A percentile compares a stretch with the other conserved stretches of the same genome.
phyloP scores from a whole-genome alignment of 768 basidiomycete genomes.

The Cubamyces sp. region DNA sequence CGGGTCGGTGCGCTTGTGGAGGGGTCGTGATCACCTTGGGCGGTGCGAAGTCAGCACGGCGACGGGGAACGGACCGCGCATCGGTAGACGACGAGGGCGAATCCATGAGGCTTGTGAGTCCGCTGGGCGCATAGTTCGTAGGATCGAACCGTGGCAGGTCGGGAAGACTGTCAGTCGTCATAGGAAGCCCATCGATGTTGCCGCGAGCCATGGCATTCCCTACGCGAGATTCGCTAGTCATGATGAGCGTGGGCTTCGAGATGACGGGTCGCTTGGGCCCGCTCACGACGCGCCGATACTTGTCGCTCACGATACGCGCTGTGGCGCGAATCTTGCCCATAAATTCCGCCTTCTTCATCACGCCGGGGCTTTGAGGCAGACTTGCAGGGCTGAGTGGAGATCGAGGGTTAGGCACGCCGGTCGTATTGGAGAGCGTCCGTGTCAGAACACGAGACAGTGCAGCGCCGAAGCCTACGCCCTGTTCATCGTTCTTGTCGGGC shows the following conservation, averaged over 20 bases:
- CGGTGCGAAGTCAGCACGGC: conserved; percentile 71
- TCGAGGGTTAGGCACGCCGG: neutral
- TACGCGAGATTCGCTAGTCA: conserved; percentile 21
- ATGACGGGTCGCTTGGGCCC: conserved; percentile 47
- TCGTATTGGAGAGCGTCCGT: conserved; percentile 24
- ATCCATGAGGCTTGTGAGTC: conserved; percentile 49
- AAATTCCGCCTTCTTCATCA: conserved; percentile 76
- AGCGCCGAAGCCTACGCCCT: conserved; percentile 1
- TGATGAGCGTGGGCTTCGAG: conserved; percentile 57
- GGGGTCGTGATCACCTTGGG: conserved; percentile 47
- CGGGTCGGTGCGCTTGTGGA: conserved; percentile 39
- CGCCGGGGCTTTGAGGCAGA: conserved; percentile 48
- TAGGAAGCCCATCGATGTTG: conserved; percentile 22
- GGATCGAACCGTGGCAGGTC: conserved; percentile 16
- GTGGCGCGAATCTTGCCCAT: conserved; percentile 63
- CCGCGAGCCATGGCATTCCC: conserved; percentile 8
- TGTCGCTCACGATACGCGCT: conserved; percentile 71
- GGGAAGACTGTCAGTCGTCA: conserved; percentile 10
- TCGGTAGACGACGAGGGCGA: conserved; percentile 72
- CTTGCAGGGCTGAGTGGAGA: conserved; percentile 25
- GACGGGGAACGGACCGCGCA: conserved; percentile 64
- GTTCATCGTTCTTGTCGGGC: conserved; percentile 1
- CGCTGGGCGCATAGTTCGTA: conserved; percentile 41
- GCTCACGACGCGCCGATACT: conserved; percentile 40
- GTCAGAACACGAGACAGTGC: conserved; percentile 39